Conservation (phyloP, 2,329 filamentous ascomycete species). For the Fusarium sororula region DNA sequence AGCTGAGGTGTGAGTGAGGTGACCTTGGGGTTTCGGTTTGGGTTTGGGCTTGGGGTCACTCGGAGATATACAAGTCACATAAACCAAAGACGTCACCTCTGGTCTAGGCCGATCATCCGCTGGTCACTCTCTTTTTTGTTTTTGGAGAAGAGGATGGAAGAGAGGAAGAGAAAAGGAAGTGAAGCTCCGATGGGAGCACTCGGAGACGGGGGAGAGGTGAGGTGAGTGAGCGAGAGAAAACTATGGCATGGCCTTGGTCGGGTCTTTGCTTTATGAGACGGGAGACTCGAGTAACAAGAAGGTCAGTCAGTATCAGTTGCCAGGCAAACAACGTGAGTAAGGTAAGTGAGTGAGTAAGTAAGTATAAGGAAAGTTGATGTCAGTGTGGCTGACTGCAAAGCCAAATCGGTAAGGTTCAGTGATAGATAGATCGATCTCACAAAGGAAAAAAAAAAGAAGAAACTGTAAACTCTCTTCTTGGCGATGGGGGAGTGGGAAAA, state of each 20-base stretch:
- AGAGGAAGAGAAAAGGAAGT: neutral
- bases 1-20: conserved; percentile 39
- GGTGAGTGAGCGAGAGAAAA: neutral
- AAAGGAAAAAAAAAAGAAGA: neutral
- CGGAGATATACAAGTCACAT: conserved; percentile 29
- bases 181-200: conserved; percentile 1
- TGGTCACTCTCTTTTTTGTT: neutral
- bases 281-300: neutral
- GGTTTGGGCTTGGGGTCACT: conserved; percentile 16
- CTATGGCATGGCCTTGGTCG: conserved; percentile 5
- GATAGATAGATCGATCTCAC: neutral
- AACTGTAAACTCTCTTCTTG: neutral
- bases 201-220: neutral
- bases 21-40: conserved; percentile 5
- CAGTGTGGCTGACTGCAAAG: conserved; percentile 29
- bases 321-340: conserved; percentile 6
- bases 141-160: neutral
- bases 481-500: conserved; percentile 5
- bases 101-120: conserved; percentile 30
- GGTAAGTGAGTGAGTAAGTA: neutral
- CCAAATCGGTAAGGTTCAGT: neutral
- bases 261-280: conserved; percentile 8
- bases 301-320: conserved; percentile 1
- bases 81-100: conserved; percentile 35
- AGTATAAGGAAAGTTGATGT: conserved; percentile 18